These are phyloP conservation scores for Fusarium longipes DNA, from an alignment of 2,329 filamentous ascomycete genomes.

Conservation along the genomic window DNA sequence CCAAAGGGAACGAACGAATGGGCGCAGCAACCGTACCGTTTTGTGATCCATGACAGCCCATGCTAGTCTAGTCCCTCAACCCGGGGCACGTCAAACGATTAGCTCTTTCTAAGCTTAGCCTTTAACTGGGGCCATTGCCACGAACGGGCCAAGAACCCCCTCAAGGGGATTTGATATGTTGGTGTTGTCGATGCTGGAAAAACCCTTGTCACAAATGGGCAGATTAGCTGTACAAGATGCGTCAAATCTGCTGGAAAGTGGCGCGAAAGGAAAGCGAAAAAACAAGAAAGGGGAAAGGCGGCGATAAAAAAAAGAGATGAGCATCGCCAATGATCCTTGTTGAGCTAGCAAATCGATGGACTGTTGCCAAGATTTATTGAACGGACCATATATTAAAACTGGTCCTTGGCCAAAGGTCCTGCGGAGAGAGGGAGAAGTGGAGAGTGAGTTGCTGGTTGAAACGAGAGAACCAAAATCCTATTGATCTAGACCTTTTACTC, in stretches of 20 bases:
- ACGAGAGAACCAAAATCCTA: background rate
- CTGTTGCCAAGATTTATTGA: background rate
- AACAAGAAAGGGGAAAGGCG: background rate
- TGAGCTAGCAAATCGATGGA: background rate
- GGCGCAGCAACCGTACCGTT: background rate
- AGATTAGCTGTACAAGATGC: background rate
- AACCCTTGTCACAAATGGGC: background rate
- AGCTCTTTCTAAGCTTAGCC: conserved; percentile 3
- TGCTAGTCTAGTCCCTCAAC: background rate
- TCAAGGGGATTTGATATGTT: too few relatives aligned
- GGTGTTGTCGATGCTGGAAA: too few relatives aligned
- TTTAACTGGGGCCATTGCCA: background rate
- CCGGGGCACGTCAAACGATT: conserved; percentile 11
- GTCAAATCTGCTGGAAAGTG: background rate
- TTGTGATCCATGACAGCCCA: background rate
- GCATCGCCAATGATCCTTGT: conserved; percentile 1
- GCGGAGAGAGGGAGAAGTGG: conserved; percentile 3
- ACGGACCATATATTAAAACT: conserved; percentile 11
- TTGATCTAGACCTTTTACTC: conserved; percentile 1
- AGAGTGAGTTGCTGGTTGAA: background rate
- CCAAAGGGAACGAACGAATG: background rate
- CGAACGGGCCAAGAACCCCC: conserved; percentile 4
- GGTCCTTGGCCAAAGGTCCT: background rate
- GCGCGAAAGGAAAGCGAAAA: background rate
- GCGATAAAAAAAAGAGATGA: conserved; percentile 3